Conservation (phyloP, 23 red algal species). For the Pyropia haitanensis region DNA sequence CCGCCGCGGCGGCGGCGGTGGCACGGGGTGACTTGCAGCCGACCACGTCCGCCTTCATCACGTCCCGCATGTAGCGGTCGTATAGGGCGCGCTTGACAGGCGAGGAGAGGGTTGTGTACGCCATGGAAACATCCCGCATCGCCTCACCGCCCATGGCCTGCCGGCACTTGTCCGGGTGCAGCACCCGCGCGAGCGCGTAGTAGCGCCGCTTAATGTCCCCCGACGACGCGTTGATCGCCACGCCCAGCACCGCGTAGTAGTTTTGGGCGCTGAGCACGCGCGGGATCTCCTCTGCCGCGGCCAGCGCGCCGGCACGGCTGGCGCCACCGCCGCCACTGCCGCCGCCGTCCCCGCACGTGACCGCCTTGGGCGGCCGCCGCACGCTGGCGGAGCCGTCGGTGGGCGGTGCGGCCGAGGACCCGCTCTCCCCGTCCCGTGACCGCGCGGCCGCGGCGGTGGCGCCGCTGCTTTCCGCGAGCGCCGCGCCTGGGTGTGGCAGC, state of each 20-base stretch:
- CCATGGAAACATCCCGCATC: conserved; percentile 11
- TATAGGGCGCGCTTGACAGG: conserved; percentile 12
- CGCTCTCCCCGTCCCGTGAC: no score
- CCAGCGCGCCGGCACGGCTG: no score
- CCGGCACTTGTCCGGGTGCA: conserved; percentile 26
- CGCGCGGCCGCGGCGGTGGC: no score
- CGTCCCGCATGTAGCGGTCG: conserved; percentile 9
- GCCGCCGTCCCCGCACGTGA: no score
- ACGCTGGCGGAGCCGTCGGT: no score
- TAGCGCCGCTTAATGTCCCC: conserved; percentile 12
- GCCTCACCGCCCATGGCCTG: conserved; percentile 5
- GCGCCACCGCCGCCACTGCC: no score
- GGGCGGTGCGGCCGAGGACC: no score
- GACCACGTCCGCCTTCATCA: background rate
- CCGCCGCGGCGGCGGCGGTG: no score
- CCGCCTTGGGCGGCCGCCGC: no score
- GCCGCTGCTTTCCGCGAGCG: no score
- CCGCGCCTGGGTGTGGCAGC: no score
- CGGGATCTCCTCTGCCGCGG: background rate
- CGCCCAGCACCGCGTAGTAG: conserved; percentile 13
- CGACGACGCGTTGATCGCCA: background rate
- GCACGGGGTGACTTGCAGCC: background rate
- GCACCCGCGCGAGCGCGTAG: conserved; percentile 8
- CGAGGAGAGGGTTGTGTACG: conserved; percentile 4
- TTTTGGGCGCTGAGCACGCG: background rate